Conservation (phyloP, 495 filamentous ascomycete genomes). For the Ramalina intermedia region DNA sequence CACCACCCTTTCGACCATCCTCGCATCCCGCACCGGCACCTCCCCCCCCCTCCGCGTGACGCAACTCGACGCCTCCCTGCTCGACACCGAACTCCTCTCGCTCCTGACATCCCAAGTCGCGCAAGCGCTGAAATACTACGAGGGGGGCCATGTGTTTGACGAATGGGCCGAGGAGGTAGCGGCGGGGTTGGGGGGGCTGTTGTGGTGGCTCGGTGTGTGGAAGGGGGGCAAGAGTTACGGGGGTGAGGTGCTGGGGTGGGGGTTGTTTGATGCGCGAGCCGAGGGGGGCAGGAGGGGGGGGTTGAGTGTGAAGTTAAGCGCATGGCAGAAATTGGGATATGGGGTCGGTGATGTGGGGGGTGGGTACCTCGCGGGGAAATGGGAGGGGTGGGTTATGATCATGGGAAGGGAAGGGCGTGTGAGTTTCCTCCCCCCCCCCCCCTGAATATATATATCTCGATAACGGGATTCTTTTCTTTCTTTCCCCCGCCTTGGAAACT, state of each 20-base stretch:
- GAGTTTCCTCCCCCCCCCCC: not conserved
- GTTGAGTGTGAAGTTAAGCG: slow-evolving; percentile 46
- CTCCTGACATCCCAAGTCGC: slow-evolving; percentile 77
- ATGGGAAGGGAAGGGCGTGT: slow-evolving; percentile 47
- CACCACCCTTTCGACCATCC: too few species aligned
- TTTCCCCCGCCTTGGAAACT: too few species aligned
- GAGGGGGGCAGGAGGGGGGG: slow-evolving; percentile 63
- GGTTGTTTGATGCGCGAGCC: slow-evolving; percentile 34
- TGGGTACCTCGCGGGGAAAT: slow-evolving; percentile 76
- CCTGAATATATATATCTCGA: too few species aligned
- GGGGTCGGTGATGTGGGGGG: slow-evolving; percentile 77
- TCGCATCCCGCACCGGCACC: slow-evolving; percentile 32
- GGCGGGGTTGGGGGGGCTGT: slow-evolving; percentile 55
- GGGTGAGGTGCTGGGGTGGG: slow-evolving; percentile 75
- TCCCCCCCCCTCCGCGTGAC: slow-evolving; percentile 82
- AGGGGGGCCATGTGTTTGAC: slow-evolving; percentile 29
- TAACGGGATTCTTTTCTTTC: too few species aligned
- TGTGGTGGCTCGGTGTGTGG: slow-evolving; percentile 96
- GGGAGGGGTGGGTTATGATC: slow-evolving; percentile 73
- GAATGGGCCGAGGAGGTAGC: slow-evolving; percentile 81
- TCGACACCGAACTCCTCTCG: slow-evolving; percentile 85
- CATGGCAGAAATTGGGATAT: slow-evolving; percentile 71
- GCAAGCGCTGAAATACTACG: slow-evolving; percentile 77
- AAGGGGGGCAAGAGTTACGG: slow-evolving; percentile 92
- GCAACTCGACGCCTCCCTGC: slow-evolving; percentile 88